These are phyloP conservation scores for Neofusicoccum parvum DNA, from an alignment of 2,329 filamentous ascomycete genomes.

Conservation along the genomic window DNA sequence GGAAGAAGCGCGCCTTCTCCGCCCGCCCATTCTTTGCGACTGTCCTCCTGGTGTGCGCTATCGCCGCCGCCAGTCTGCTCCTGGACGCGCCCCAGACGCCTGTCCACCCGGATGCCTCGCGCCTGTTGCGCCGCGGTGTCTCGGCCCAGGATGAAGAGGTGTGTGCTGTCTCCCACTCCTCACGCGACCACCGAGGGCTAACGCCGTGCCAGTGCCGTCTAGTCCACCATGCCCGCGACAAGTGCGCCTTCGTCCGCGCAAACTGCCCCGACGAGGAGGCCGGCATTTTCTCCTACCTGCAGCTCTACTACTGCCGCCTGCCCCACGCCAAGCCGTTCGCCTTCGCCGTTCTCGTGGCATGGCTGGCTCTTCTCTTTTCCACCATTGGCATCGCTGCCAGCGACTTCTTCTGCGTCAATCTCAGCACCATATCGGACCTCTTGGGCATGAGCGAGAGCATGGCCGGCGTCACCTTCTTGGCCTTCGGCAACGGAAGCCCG, in stretches of 20 bases:
- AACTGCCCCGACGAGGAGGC: conserved; percentile 90
- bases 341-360: conserved; percentile 76
- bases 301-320: conserved; percentile 85
- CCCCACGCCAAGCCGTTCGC: conserved; percentile 69
- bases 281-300: conserved; percentile 84
- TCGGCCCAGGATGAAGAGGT: conserved; percentile 39
- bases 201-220: conserved; percentile 61
- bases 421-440: conserved; percentile 87
- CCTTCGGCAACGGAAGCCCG: conserved; percentile 95
- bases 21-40: conserved; percentile 50
- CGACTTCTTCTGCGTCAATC: conserved; percentile 97
- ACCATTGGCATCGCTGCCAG: conserved; percentile 97
- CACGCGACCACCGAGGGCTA: background rate
- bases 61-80: conserved; percentile 36
- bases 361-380: conserved; percentile 88
- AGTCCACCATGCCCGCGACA: conserved; percentile 74
- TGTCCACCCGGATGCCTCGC: background rate
- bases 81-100: background rate
- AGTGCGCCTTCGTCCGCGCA: conserved; percentile 81
- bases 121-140: background rate
- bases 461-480: conserved; percentile 92
- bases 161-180: background rate
- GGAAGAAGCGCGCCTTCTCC: conserved; percentile 40
- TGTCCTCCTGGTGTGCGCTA: conserved; percentile 39
- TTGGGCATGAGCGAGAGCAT: conserved; percentile 94